Evolutionary conservation across 1,284 basidiomycete genomes (phyloP), one percentile per base, ranked within the genome.

Genomic region (Neolentinus lepideus): DNA sequence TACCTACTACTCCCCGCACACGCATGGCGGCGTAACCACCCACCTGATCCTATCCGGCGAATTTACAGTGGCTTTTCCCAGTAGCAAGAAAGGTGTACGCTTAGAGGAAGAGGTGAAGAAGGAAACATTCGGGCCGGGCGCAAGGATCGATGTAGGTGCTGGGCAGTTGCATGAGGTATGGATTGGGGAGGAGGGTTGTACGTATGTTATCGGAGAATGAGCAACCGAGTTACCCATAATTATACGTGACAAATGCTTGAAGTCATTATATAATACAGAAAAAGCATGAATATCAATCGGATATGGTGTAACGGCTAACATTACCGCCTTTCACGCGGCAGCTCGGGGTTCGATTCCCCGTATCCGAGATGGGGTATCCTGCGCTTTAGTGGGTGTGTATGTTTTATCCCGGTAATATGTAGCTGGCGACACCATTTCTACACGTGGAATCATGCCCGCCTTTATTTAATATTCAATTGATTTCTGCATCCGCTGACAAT

Each of bases 261-360:
- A n/a, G n/a, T n/a, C n/a, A n/a, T n/a, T n/a, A n/a, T n/a, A n/a
- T n/a, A n/a, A n/a, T n/a, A n/a, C n/a, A n/a, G n/a, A n/a, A n/a
- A n/a, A n/a, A n/a, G 12, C 29, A 4, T 31, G 6, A 12, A 12
- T 31, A 4, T 31, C n/a, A 12, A 21, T 50, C 47, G 24, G 47
- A 50, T 50, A 50, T 50, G 47, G 47, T 50, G 47, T 50, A 50
- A 50, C 47, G 47, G 47, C 47, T 50, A 50, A 50, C 47, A 50
- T 50, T 50, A 29, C 47, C 47, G 47, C 47, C 47, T 50, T 50
- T 50, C 47, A 50, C 73, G 74, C 77, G 76, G 75, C 69, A 76
- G 77, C 78, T 78, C 78, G 75, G 76, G 77, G 78, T 79, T 79
- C 77, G 76, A 79, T 69, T 79, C 77, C 77, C 76, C 75, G 77